Conservation (phyloP, 495 filamentous ascomycete genomes). For the Xylaria bambusicola region DNA sequence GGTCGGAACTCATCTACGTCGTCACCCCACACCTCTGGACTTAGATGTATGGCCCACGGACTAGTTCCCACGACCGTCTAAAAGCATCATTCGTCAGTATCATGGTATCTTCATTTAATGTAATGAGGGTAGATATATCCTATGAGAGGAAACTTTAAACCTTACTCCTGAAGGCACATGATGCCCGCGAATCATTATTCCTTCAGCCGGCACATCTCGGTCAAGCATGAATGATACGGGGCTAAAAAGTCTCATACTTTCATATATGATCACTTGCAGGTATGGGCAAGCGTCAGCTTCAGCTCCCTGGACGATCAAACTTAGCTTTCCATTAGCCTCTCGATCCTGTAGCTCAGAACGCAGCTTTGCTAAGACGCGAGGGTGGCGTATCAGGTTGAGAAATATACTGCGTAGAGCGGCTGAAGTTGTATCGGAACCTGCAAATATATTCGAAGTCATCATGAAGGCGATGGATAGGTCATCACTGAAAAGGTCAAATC, state of each 20-base stretch:
- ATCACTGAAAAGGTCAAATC: not conserved
- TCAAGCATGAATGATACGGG: not conserved
- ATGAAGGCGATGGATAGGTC: conserved; percentile 4
- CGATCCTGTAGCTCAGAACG: conserved; percentile 1
- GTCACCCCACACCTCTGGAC: conserved; percentile 48
- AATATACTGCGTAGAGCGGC: conserved; percentile 6
- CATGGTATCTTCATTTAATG: not conserved
- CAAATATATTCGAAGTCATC: conserved; percentile 15
- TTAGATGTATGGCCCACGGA: conserved; percentile 55
- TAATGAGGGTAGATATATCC: no score
- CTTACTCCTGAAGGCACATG: conserved; percentile 13
- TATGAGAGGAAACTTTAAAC: no score
- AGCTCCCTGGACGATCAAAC: not conserved
- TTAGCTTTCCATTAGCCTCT: not conserved
- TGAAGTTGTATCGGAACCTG: conserved; percentile 16
- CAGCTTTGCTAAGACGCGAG: not conserved
- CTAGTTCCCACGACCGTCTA: conserved; percentile 56
- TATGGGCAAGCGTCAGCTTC: conserved; percentile 5
- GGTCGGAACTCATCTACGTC: conserved; percentile 46
- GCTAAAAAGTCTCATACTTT: conserved; percentile 2
- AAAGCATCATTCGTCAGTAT: conserved; percentile 19
- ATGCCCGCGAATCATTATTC: conserved; percentile 12
- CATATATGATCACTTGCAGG: conserved; percentile 14
- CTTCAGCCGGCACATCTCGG: conserved; percentile 2
- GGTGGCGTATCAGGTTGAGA: conserved; percentile 5